phyloP scores from a whole-genome alignment of 2,329 filamentous ascomycete genomes.

The Monilinia aucupariae region DNA sequence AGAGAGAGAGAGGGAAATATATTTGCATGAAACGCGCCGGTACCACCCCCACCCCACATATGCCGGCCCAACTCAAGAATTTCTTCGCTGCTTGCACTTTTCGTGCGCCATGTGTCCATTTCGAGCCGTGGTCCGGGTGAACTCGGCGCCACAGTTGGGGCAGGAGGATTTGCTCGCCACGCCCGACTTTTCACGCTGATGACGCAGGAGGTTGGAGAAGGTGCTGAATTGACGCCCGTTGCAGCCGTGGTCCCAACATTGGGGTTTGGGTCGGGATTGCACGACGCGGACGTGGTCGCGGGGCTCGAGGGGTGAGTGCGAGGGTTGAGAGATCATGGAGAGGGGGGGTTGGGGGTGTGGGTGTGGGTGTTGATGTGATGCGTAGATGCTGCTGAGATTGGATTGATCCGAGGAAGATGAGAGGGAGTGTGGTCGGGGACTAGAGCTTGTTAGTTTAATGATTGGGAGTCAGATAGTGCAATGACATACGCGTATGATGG shows the following conservation, averaged over 20 bases:
- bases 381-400: constrained; percentile 22
- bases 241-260: constrained; percentile 96
- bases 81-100: constrained; percentile 77
- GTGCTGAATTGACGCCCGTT: constrained; percentile 94
- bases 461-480: neutral
- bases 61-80: constrained; percentile 33
- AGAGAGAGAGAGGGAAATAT: no score
- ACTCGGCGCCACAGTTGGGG: constrained; percentile 86
- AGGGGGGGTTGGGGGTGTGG: constrained; percentile 15
- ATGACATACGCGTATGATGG: constrained; percentile 29
- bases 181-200: constrained; percentile 91
- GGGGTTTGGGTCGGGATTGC: constrained; percentile 79
- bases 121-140: constrained; percentile 80
- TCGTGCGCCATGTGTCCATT: constrained; percentile 85
- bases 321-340: constrained; percentile 1
- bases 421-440: constrained; percentile 30
- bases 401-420: constrained; percentile 32
- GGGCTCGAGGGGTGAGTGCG: constrained; percentile 10
- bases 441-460: constrained; percentile 16
- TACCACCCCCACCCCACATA: neutral
- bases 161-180: constrained; percentile 85
- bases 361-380: constrained; percentile 27
- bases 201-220: constrained; percentile 87
- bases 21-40: constrained; percentile 6
- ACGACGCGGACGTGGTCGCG: constrained; percentile 58